These are phyloP conservation scores for Chalaropsis ovoidea DNA, from an alignment of 2,329 filamentous ascomycete species.

Conservation along the genomic window DNA sequence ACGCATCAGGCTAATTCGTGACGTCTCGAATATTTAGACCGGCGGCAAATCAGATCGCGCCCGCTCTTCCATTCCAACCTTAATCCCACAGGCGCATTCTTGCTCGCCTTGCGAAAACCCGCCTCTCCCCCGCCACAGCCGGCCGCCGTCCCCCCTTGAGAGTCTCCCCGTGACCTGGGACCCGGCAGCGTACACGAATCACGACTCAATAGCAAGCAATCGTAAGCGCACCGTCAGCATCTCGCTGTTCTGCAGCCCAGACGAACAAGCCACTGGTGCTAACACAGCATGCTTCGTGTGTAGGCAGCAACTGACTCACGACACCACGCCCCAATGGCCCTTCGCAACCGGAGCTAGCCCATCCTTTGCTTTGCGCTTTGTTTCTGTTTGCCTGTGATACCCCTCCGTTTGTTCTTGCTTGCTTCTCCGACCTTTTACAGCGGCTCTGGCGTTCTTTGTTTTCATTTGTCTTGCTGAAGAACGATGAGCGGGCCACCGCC, in stretches of 20 bases:
- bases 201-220: not conserved
- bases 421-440: not conserved
- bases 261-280: not conserved
- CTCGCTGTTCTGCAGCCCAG: not conserved
- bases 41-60: not conserved
- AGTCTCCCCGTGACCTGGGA: not conserved
- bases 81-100: constrained; percentile 1
- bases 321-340: constrained; percentile 10
- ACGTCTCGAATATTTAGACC: not conserved
- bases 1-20: not conserved
- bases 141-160: not conserved
- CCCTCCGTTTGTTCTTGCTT: constrained; percentile 12
- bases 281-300: not conserved
- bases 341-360: constrained; percentile 6
- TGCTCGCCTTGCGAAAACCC: not conserved
- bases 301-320: constrained; percentile 6
- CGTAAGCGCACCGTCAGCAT: constrained; percentile 2
- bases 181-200: not conserved
- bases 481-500: constrained; percentile 53
- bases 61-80: constrained; percentile 9
- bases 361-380: constrained; percentile 7
- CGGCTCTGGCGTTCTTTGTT: constrained; percentile 13
- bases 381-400: constrained; percentile 4
- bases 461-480: constrained; percentile 13
- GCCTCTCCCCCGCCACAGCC: not conserved